phyloP scores from a whole-genome alignment of 176 grass and related monocot genomes.

The Cymbopogon citratus region DNA sequence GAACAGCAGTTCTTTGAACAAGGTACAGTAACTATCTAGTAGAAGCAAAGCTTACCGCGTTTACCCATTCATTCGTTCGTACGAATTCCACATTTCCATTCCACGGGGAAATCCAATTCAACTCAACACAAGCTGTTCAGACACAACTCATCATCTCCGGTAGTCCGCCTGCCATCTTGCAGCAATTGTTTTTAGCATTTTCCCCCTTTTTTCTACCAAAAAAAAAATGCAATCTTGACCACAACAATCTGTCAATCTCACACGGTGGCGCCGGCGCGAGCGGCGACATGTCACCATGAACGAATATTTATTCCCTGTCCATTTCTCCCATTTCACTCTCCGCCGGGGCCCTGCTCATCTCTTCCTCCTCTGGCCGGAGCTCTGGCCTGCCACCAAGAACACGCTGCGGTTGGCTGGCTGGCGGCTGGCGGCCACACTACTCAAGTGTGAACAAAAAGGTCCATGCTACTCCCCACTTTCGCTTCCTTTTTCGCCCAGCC shows the following conservation, averaged over 20 bases:
- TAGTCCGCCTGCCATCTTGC: background rate
- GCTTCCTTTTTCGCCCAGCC: background rate
- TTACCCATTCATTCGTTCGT: background rate
- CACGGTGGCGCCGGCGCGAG: background rate
- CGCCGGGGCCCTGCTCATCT: background rate
- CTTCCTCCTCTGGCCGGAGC: background rate
- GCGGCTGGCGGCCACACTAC: slow-evolving; percentile 8
- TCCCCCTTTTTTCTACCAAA: background rate
- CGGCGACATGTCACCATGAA: slow-evolving; percentile 8
- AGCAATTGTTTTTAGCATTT: background rate
- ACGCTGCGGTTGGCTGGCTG: background rate
- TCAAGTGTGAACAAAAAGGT: slow-evolving; percentile 41
- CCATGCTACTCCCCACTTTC: background rate
- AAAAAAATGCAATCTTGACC: slow-evolving; percentile 3
- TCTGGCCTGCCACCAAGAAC: background rate
- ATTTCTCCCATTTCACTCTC: background rate
- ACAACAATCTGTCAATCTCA: too few species aligned
- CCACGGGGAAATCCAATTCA: slow-evolving; percentile 25
- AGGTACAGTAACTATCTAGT: slow-evolving; percentile 17
- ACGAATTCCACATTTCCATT: slow-evolving; percentile 1
- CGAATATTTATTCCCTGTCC: slow-evolving; percentile 19
- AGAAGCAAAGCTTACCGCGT: background rate
- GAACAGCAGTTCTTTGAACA: background rate
- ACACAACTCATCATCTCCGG: background rate
- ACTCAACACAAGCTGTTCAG: background rate